Base-by-base conservation (phyloP, 352 stramenopile genomes). In the Bremia lactucae region DNA sequence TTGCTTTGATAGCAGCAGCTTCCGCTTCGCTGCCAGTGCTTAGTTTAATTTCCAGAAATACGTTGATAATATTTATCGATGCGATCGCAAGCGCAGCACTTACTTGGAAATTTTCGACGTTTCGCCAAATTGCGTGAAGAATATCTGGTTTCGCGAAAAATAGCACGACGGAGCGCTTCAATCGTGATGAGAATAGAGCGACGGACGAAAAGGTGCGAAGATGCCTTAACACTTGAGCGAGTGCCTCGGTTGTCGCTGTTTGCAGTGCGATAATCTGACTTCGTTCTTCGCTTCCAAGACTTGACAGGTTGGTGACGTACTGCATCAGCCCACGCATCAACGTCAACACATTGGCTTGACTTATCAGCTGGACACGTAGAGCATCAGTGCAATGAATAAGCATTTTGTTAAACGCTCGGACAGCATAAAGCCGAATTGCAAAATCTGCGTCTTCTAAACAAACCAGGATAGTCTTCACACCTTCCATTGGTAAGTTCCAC, bases 11-110 rank as follows among this genome's bases (percentile, higher is more conserved):
- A 2, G 48, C 45, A 41, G 59, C 35, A 21, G 37, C 19, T 10
- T 73, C 56, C 16, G 35, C 42, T 31, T 62, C 52, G 18, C 48
- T 45, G 6, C 55, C 51, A 9, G 42, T 29, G 14, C 55, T 42
- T 7, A 73, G 8, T 20, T 69, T 72, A 19, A 65, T 66, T 31
- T 83, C 72, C 2, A 90, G 51, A 31, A 74, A 74, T 15, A 56
- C 35, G 28, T 83, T 91, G 2, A 88, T 34, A 5, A 82, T 55
- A 26, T 84, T 91, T 0, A 88, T 43, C 3, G 72, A 81, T 13
- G 72, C 58, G 9, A 78, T 60, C 6, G 56, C 41, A 40, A 84
- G 42, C 6, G 75, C 59, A 8, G 31, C 26, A 13, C 46, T 46
- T 34, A 25, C 55, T 11, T 20, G 46, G 11, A 1, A 25, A 16